Base-by-base conservation (phyloP, 805 yeast species). In the Kluyveromyces starmeri region DNA sequence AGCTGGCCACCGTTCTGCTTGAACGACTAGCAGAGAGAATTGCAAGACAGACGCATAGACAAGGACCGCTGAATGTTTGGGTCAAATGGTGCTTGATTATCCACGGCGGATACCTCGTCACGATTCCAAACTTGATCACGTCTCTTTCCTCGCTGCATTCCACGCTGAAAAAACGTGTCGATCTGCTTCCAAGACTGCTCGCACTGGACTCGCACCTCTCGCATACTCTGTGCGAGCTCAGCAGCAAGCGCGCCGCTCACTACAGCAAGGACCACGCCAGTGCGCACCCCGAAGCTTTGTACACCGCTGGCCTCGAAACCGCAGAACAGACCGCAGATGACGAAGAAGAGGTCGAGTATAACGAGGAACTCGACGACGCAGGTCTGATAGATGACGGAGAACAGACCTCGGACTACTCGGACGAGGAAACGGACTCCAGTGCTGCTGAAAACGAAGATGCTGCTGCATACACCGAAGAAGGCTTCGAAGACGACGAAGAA, bases 171-270 rank as follows among this genome's bases (percentile, higher is more conserved):
- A 71, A 74, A 39, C 79, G 86, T 20, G 72, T 85, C 34, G 68
- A 71, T 34, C 65, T 82, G 16, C 62, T 92, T 42, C 81, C 86
- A 10, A 74, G 79, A 42, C 66, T 92, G 37, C 61, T 85, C 35
- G 77, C 89, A 2, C 63, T 92, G 29, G 94, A 85, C 51, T 95
- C 96, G 7, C 73, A 89, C 40, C 62, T 92, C 28, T 80, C 79
- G 43, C 85, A 33, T 68, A 71, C 55, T 61, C 79, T 18, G 86
- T 83, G 61, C 67, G 81, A 28, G 70, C 71, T 47, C 57, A 82
- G 45, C 66, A 85, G 37, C 4, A 37, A 76, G 39, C 75, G 74
- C 41, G 58, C 67, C 28, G 60, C 59, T 39, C 65, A 71, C 45
- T 73, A 68, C 41, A 70, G 67, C 39, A 70, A 65, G 31, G 57